These are phyloP conservation scores for Myriosclerotinia curreyana DNA, from an alignment of 2,329 filamentous ascomycete genomes.

Conservation along the genomic window DNA sequence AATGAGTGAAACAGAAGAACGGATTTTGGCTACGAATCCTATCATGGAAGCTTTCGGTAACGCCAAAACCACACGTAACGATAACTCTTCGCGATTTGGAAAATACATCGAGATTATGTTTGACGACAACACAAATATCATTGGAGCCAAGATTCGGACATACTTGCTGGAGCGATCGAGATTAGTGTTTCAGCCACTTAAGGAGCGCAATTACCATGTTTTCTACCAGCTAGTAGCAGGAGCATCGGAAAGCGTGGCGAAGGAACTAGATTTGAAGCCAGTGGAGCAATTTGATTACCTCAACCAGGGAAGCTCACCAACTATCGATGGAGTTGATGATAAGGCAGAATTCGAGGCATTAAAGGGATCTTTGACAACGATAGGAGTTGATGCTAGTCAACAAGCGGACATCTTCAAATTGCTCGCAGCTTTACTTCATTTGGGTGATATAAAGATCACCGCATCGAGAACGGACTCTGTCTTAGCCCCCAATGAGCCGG, in stretches of 20 bases:
- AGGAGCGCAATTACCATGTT: slow-evolving; percentile 98
- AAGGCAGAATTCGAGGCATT: slow-evolving; percentile 90
- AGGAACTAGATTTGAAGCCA: slow-evolving; percentile 74
- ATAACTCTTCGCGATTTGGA: slow-evolving; percentile 97
- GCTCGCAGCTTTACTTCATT: slow-evolving; percentile 84
- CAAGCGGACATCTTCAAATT: slow-evolving; percentile 87
- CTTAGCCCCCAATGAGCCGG: slow-evolving; percentile 74
- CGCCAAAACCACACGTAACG: slow-evolving; percentile 98
- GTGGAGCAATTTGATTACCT: slow-evolving; percentile 94
- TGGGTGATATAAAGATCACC: slow-evolving; percentile 95
- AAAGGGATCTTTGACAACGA: slow-evolving; percentile 78
- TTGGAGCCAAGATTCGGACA: slow-evolving; percentile 94
- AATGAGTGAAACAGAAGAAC: slow-evolving; percentile 98
- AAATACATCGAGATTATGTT: slow-evolving; percentile 99
- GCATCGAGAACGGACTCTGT: slow-evolving; percentile 86
- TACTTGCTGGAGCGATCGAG: slow-evolving; percentile 94
- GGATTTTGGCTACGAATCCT: slow-evolving; percentile 95
- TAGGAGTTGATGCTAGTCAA: slow-evolving; percentile 72
- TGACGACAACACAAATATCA: slow-evolving; percentile 90
- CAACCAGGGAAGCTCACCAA: slow-evolving; percentile 88
- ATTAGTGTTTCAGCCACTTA: slow-evolving; percentile 93
- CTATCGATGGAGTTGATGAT: slow-evolving; percentile 93
- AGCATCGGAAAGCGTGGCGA: slow-evolving; percentile 76
- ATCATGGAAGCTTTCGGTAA: slow-evolving; percentile 99
- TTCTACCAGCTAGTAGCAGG: slow-evolving; percentile 97